A percentile compares a stretch with the other conserved stretches of the same genome.
Evolutionary conservation across 306 rosid species (phyloP).

Genomic region (Chamaecrista fasciculata): DNA sequence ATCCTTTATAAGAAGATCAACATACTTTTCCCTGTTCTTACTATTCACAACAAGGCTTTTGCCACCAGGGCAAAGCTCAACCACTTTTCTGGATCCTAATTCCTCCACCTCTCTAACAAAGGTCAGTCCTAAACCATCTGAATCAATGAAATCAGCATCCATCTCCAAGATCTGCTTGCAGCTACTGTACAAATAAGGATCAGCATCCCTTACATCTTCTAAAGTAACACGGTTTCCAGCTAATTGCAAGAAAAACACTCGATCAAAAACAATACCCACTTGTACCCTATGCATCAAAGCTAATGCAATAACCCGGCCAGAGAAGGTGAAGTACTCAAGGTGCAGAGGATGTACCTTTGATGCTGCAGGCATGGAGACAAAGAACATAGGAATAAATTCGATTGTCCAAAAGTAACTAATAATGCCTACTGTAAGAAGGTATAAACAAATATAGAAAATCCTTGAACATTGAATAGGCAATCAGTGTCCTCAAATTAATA

Average conservation of each 20-base stretch:
- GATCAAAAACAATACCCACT: slow-evolving; percentile 88
- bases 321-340: slow-evolving; percentile 77
- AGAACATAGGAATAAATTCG: slow-evolving; percentile 23
- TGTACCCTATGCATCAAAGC: slow-evolving; percentile 96
- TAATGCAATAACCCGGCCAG: slow-evolving; percentile 86
- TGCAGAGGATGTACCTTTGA: slow-evolving; percentile 88
- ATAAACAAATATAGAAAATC: slow-evolving; percentile 14
- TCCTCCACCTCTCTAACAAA: slow-evolving; percentile 91
- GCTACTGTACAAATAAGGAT: slow-evolving; percentile 71
- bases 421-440: slow-evolving; percentile 21
- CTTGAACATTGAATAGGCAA: neutral
- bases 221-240: slow-evolving; percentile 61
- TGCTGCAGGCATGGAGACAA: slow-evolving; percentile 54
- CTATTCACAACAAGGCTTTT: slow-evolving; percentile 62
- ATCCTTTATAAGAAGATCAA: slow-evolving; percentile 67
- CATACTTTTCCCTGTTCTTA: slow-evolving; percentile 66
- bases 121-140: slow-evolving; percentile 87
- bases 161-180: slow-evolving; percentile 81
- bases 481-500: neutral
- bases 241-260: slow-evolving; percentile 80
- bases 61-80: slow-evolving; percentile 78
- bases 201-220: slow-evolving; percentile 82
- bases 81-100: slow-evolving; percentile 61
- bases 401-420: slow-evolving; percentile 16
- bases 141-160: slow-evolving; percentile 76